phyloP scores from a whole-genome alignment of 2,329 filamentous ascomycete species.

The Colletotrichum plurivorum region DNA sequence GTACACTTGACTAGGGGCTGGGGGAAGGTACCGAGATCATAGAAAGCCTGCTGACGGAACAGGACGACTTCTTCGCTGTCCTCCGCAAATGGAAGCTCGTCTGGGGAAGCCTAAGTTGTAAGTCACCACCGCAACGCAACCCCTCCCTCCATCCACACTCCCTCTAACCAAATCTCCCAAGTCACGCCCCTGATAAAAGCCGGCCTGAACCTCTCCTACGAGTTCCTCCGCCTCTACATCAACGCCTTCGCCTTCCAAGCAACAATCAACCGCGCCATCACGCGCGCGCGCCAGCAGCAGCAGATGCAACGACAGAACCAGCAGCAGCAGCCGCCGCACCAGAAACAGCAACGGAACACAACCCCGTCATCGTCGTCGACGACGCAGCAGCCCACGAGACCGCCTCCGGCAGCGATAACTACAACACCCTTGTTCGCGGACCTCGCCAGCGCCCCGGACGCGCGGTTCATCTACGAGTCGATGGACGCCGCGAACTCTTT shows the following conservation, averaged over 20 bases:
- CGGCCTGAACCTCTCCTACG: slow-evolving; percentile 78
- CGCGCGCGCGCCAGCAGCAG: slow-evolving; percentile 40
- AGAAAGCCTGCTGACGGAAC: background rate
- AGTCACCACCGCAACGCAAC: slow-evolving; percentile 46
- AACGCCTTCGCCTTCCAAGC: slow-evolving; percentile 84
- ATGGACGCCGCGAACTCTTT: slow-evolving; percentile 75
- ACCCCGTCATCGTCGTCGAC: background rate
- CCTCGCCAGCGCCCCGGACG: slow-evolving; percentile 72
- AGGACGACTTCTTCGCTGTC: slow-evolving; percentile 78
- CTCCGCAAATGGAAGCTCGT: slow-evolving; percentile 80
- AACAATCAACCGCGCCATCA: slow-evolving; percentile 67
- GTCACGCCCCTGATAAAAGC: slow-evolving; percentile 76
- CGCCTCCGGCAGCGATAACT: slow-evolving; percentile 1
- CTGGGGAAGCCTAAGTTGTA: slow-evolving; percentile 77
- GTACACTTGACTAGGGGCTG: too few species aligned
- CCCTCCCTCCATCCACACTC: background rate
- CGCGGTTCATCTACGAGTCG: slow-evolving; percentile 76
- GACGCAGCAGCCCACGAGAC: background rate
- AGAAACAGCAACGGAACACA: slow-evolving; percentile 53
- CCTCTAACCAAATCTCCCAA: slow-evolving; percentile 42
- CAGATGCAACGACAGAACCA: slow-evolving; percentile 16
- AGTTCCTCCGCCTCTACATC: slow-evolving; percentile 80
- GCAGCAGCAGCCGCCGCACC: slow-evolving; percentile 51
- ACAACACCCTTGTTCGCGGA: slow-evolving; percentile 57
- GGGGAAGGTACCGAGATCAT: too few species aligned